phyloP scores from a whole-genome alignment of 192 early-diverging fungal species.

The Gaertneriomyces semiglobifer region DNA sequence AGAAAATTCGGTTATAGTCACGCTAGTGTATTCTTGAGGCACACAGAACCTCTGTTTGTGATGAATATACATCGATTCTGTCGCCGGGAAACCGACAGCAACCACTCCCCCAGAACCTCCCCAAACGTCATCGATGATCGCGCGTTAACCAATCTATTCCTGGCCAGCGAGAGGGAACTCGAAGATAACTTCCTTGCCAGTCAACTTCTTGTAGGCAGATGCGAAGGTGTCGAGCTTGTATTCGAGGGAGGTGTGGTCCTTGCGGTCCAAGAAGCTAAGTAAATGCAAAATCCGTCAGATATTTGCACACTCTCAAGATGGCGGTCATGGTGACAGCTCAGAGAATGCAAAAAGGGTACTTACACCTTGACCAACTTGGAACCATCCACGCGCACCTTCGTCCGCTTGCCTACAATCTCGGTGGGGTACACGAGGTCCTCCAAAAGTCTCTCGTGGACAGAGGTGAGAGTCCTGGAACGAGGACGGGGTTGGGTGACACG shows the following conservation, averaged over 20 bases:
- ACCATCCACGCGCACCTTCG: constrained; percentile 93
- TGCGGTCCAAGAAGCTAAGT: constrained; percentile 85
- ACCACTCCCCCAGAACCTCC: too few species aligned
- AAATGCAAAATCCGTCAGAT: constrained; percentile 1
- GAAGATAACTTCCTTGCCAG: constrained; percentile 97
- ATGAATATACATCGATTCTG: too few species aligned
- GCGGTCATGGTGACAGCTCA: background rate
- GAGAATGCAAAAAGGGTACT: constrained; percentile 25
- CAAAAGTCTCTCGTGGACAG: constrained; percentile 94
- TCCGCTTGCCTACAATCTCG: constrained; percentile 98
- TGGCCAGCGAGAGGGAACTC: constrained; percentile 74
- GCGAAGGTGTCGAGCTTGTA: constrained; percentile 99
- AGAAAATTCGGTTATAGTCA: too few species aligned
- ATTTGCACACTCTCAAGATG: background rate
- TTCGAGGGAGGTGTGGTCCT: constrained; percentile 95
- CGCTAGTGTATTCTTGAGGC: too few species aligned
- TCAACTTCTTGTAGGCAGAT: constrained; percentile 90
- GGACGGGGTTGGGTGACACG: constrained; percentile 92
- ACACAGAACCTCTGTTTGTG: too few species aligned
- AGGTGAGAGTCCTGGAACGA: constrained; percentile 91
- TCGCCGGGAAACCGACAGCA: too few species aligned
- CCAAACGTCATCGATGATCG: too few species aligned
- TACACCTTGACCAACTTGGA: constrained; percentile 91
- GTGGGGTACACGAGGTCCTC: constrained; percentile 99
- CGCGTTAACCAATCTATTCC: constrained; percentile 28